Conservation (phyloP, 495 filamentous ascomycete species). For the Penicillium herquei region DNA sequence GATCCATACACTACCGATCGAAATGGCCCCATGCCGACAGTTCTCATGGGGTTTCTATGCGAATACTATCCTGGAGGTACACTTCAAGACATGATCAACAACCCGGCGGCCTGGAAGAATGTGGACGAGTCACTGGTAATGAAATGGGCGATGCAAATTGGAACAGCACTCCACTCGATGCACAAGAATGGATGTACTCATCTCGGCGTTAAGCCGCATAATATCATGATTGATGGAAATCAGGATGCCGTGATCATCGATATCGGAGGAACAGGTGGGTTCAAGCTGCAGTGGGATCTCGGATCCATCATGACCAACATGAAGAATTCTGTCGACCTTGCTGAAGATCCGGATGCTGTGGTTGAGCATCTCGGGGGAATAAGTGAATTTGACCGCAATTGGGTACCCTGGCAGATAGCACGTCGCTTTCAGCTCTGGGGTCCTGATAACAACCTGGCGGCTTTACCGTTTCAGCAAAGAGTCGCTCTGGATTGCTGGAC, state of each 20-base stretch:
- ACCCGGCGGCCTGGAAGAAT: not conserved
- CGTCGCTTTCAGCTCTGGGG: no score
- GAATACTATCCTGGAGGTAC: slow-evolving; percentile 19
- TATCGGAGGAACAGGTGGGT: slow-evolving; percentile 20
- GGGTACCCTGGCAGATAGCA: no score
- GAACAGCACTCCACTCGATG: slow-evolving; percentile 17
- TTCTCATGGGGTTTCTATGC: slow-evolving; percentile 20
- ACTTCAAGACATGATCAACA: slow-evolving; percentile 8
- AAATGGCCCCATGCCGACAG: not conserved
- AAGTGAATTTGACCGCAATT: no score
- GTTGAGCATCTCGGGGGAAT: no score
- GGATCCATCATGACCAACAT: no score
- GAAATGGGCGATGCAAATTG: slow-evolving; percentile 31
- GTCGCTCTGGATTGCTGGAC: no score
- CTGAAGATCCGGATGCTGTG: no score
- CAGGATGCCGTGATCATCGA: slow-evolving; percentile 31
- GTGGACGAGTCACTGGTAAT: slow-evolving; percentile 4
- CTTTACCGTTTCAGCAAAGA: no score
- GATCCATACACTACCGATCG: slow-evolving; percentile 16
- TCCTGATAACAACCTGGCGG: no score
- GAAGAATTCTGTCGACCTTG: no score
- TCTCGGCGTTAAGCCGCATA: slow-evolving; percentile 35
- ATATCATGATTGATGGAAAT: slow-evolving; percentile 27
- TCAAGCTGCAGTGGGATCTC: no score
- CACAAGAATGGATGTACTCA: slow-evolving; percentile 25